phyloP scores from a whole-genome alignment of 1,139 yeast genomes.

The Geotrichum siamense region DNA sequence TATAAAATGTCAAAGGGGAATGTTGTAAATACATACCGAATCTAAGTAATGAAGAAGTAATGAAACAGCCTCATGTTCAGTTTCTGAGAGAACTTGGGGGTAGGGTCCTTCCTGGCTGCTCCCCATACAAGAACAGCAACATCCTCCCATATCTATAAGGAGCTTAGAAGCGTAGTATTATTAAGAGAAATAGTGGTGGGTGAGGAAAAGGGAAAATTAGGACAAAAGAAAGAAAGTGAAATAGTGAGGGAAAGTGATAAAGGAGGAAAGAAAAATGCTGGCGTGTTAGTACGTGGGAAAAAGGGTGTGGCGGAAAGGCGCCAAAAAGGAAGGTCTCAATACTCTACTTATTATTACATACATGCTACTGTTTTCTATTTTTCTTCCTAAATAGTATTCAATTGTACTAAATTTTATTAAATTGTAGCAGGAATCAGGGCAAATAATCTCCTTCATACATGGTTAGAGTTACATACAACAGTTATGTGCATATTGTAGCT shows the following conservation, averaged over 20 bases:
- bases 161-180: neutral
- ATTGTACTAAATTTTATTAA: no score
- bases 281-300: neutral
- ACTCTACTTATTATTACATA: no score
- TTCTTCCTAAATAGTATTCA: no score
- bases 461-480: no score
- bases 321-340: no score
- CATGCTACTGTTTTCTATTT: no score
- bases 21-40: conserved; percentile 49
- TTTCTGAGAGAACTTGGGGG: conserved; percentile 41
- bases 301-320: conserved; percentile 10
- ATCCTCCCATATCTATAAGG: conserved; percentile 12
- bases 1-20: no score
- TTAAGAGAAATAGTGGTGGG: neutral
- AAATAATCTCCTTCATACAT: no score
- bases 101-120: conserved; percentile 7
- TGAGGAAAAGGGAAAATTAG: neutral
- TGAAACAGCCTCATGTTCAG: conserved; percentile 93
- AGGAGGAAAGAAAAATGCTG: no score
- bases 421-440: no score
- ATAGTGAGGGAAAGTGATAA: neutral
- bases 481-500: no score
- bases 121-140: conserved; percentile 14
- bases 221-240: neutral
- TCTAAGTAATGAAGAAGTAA: conserved; percentile 84